Evolutionary conservation across 148 eudicot genomes (phyloP), one percentile per base, ranked within the genome.

Genomic region (Rhododendron griersonianum): DNA sequence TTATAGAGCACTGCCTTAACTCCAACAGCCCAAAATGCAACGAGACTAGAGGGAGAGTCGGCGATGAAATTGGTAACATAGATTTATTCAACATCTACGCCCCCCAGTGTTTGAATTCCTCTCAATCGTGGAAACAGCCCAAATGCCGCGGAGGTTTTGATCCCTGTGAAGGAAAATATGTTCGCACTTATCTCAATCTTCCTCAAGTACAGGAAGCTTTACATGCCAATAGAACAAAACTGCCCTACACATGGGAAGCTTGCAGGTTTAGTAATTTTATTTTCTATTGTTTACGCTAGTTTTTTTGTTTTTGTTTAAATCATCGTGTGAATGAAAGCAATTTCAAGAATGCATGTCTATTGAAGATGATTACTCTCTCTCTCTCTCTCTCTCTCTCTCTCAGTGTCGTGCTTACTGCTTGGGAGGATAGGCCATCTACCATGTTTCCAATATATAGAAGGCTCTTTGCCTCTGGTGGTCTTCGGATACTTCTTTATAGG

Each of bases 361-460:
- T 71, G 76, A 71, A 28, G 76, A 25, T 30, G 37, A 71, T 30
- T 71, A 69, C 35, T 23, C 18, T 23, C 71, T 8, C 71, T 53
- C 59, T 53, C 59, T 55, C 59, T 55, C 59, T 55, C 59, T 55
- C 59, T 55, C 61, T 61, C 69, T 61, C 69, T 61, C 69, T 61
- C 87, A 89, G 91, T 63, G 30, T 47, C 7, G 57, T 88, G 80
- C 83, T 89, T 39, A 16, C 39, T 51, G 37, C 67, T 39, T 90
- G 91, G 91, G 84, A 90, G 80, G 90, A 90, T 71, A 86, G 87
- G 65, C 91, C 91, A 76, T 63, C 89, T n/a, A 87, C 88, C 48
- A 88, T 90, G 91, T 86, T 90, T 41, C 88, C 91, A 16, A 84
- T 90, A 37, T 90, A 90, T n/a, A 73, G 78, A 73, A 30, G 78